Percentiles rank a stretch among this genome's conserved stretches.
These are phyloP conservation scores for Colletotrichum sansevieriae DNA, from an alignment of 2,329 filamentous ascomycete genomes.

Conservation along the genomic window DNA sequence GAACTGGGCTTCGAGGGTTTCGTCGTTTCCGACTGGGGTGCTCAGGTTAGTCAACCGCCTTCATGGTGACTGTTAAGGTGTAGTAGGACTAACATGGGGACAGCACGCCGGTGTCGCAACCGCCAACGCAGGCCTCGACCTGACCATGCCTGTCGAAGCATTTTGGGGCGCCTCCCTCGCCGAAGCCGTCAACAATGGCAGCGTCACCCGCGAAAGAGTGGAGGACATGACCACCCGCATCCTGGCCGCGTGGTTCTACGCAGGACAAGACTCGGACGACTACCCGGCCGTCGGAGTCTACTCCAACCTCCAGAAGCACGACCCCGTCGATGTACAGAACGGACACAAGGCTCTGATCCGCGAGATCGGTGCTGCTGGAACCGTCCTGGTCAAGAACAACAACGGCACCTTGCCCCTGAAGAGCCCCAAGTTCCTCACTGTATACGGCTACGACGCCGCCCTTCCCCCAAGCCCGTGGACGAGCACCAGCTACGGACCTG, in stretches of 20 bases:
- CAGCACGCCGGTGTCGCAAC: constrained; percentile 51
- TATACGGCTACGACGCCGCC: constrained; percentile 75
- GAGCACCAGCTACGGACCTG: constrained; percentile 16
- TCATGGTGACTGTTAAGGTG: background rate
- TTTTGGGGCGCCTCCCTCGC: constrained; percentile 70
- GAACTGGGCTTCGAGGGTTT: constrained; percentile 80
- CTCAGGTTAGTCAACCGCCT: constrained; percentile 78
- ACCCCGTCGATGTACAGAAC: constrained; percentile 65
- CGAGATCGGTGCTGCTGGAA: constrained; percentile 66
- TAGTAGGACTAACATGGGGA: no score
- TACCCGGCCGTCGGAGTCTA: constrained; percentile 56
- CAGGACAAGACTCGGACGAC: constrained; percentile 61
- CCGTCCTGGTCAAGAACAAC: constrained; percentile 76
- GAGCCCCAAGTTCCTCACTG: constrained; percentile 64
- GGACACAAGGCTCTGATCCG: constrained; percentile 73
- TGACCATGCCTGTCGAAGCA: constrained; percentile 82
- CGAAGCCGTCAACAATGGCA: constrained; percentile 68
- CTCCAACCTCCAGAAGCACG: constrained; percentile 54
- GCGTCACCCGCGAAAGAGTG: constrained; percentile 70
- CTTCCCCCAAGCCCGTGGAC: constrained; percentile 52
- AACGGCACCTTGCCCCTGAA: constrained; percentile 68
- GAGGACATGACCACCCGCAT: constrained; percentile 77
- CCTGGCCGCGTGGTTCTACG: constrained; percentile 71
- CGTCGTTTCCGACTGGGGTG: constrained; percentile 78
- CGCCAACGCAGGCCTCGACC: constrained; percentile 79